Evolutionary conservation across 805 yeast genomes (phyloP).

Genomic region (Starmerella khaoyaiensis): DNA sequence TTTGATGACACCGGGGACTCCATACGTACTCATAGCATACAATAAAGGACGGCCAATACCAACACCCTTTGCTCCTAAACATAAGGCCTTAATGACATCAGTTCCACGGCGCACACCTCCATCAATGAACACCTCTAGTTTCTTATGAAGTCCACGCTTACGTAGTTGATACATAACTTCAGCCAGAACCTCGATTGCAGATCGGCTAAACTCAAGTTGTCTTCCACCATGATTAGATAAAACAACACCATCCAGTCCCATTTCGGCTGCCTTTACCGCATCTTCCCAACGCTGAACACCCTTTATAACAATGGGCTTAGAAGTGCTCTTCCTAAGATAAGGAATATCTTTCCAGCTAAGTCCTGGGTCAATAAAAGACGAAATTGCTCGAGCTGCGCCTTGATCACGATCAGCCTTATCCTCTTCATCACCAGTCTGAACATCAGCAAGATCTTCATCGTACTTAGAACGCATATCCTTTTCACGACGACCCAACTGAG

Average conservation of each 20-base stretch:
- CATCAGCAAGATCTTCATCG: conserved; percentile 38
- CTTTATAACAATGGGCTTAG: conserved; percentile 41
- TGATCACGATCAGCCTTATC: conserved; percentile 44
- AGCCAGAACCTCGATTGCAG: conserved; percentile 57
- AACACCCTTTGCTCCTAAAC: conserved; percentile 62
- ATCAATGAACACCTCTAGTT: conserved; percentile 54
- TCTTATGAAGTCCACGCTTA: conserved; percentile 27
- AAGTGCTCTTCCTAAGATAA: conserved; percentile 11
- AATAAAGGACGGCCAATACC: conserved; percentile 68
- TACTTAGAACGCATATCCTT: conserved; percentile 66
- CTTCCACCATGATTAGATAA: conserved; percentile 85
- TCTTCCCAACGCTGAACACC: conserved; percentile 82
- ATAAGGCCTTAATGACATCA: conserved; percentile 62
- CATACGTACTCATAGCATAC: conserved; percentile 69
- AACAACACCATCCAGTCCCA: conserved; percentile 67
- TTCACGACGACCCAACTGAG: conserved; percentile 81
- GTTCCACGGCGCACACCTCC: conserved; percentile 72
- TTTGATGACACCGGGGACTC: conserved; percentile 55
- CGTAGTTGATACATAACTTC: conserved; percentile 45
- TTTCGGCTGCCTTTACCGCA: conserved; percentile 55
- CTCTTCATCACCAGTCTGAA: conserved; percentile 26
- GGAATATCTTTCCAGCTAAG: conserved; percentile 21
- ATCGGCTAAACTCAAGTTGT: conserved; percentile 70
- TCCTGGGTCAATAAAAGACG: conserved; percentile 70
- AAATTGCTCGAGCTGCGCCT: conserved; percentile 79